Evolutionary conservation across 805 yeast genomes (phyloP), one percentile per base, ranked within the genome.

Genomic region (Candida silvicultrix): DNA sequence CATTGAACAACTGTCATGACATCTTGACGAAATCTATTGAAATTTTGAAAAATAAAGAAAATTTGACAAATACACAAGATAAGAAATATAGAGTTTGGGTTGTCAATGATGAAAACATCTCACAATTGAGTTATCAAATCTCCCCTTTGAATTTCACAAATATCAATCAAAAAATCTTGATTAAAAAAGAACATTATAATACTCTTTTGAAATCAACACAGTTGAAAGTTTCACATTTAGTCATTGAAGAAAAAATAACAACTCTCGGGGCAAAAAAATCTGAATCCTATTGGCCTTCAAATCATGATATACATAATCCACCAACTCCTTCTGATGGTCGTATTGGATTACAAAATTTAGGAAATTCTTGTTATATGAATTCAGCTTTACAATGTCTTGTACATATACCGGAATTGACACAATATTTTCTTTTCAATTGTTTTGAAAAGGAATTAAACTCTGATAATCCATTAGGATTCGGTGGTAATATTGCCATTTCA

Each of bases 311-410:
- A 4, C 62, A 65, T 35, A 60, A 63, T 46, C 59, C 65, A 10
- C 55, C 65, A 3, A 21, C 49, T 1, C 60, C 63, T n/a, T 57
- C 69, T 2, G 57, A 61, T 45, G 90, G 97, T 52, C 59, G 70
- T 41, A 63, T 73, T 48, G 83, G 97, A 49, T 53, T 83, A 58
- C 68, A 73, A 44, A 90, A 88, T 58, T 67, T 89, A 49, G 97
- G 97, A 2, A 90, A 90, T 60, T 83, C 95, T 0, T 90, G 97
- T 63, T 90, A 89, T 63, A 89, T 90, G 97, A 89, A 89, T 63
- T 86, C 95, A 10, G 97, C 97, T 0, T 66, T 92, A 40, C 98
- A 94, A 59, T 92, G 97, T 58, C 67, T 92, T 38, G 75, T 80
- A 0, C 98, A 92, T 59, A 74, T 90, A 12, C 95, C 96, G 1